Evolutionary conservation across 208 protist species (phyloP), one percentile per base, ranked within the genome.

Genomic region (Trypanosoma avium): DNA sequence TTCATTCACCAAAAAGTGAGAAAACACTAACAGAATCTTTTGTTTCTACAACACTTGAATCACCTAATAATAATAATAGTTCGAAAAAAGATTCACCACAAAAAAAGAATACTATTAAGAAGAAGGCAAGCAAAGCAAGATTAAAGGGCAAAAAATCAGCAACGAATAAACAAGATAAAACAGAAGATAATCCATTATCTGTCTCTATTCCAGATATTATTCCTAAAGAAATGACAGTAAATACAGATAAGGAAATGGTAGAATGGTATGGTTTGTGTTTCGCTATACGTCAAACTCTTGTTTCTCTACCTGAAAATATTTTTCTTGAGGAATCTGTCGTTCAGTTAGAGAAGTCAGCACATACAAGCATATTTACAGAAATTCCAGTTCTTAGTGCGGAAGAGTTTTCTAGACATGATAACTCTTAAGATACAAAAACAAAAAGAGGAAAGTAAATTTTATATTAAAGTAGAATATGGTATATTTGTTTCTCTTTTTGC

Each of bases 181-280:
- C 15, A 3, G 30, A 63, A 64, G 29, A 26, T n/a, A 63, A 12
- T 30, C 24, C 46, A 19, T 21, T 21, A 19, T n/a, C 36, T 15
- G 22, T n/a, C 1, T 40, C 42, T 15, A 4, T 61, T 33, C 42
- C n/a, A 17, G 61, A 62, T 0, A 46, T 36, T 13, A n/a, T 77
- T 13, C 60, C 74, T 17, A 35, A 68, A 10, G 58, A 65, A 8
- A 21, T 87, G 50, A 21, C 81, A 27, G 33, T 71, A 4, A 10
- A 55, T 6, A 52, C 80, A 15, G 75, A 79, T 47, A 78, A 84
- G 55, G 81, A 82, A 29, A 42, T 81, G 42, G 72, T 84, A 19
- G 86, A 92, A 69, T 92, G 86, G 83, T 92, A 82, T 58, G 77
- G 76, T 33, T 86, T 92, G 36, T 86, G 79, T 33, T 26, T 55